A percentile compares a stretch with the other conserved stretches of the same genome.
phyloP scores from a whole-genome alignment of 805 yeast species.

The Starmerella apis region DNA sequence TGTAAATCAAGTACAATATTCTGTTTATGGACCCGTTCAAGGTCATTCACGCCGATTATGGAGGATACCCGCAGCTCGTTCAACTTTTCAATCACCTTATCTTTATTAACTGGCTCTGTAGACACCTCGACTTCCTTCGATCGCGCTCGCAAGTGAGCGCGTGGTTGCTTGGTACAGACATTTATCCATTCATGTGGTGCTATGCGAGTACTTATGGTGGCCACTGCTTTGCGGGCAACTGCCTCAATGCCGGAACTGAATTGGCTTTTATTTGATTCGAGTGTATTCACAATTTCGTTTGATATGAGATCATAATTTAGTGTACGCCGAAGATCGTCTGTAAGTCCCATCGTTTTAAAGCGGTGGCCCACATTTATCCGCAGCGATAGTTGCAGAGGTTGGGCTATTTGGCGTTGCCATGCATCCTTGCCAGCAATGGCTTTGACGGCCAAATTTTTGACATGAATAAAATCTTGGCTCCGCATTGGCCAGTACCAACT shows the following conservation, averaged over 20 bases:
- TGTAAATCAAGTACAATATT: constrained; percentile 50
- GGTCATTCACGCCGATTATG: constrained; percentile 85
- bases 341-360: constrained; percentile 47
- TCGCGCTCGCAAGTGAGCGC: constrained; percentile 51
- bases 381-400: constrained; percentile 53
- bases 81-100: constrained; percentile 2
- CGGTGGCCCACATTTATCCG: constrained; percentile 55
- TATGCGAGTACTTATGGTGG: constrained; percentile 35
- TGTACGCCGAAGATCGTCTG: constrained; percentile 72
- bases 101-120: constrained; percentile 20
- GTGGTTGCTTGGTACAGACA: constrained; percentile 38
- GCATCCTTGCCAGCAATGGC: constrained; percentile 65
- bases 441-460: constrained; percentile 48
- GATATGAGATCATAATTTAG: constrained; percentile 82
- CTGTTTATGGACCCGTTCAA: constrained; percentile 76
- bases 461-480: constrained; percentile 35
- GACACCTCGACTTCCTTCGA: constrained; percentile 37
- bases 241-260: constrained; percentile 33
- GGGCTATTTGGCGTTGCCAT: constrained; percentile 58
- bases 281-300: constrained; percentile 46
- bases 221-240: constrained; percentile 41
- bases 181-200: constrained; percentile 41
- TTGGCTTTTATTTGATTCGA: constrained; percentile 32
- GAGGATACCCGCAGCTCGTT: constrained; percentile 49
- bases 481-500: background rate